These are phyloP conservation scores for Camellia lanceoleosa DNA, from an alignment of 148 eudicot species.

Conservation along the genomic window DNA sequence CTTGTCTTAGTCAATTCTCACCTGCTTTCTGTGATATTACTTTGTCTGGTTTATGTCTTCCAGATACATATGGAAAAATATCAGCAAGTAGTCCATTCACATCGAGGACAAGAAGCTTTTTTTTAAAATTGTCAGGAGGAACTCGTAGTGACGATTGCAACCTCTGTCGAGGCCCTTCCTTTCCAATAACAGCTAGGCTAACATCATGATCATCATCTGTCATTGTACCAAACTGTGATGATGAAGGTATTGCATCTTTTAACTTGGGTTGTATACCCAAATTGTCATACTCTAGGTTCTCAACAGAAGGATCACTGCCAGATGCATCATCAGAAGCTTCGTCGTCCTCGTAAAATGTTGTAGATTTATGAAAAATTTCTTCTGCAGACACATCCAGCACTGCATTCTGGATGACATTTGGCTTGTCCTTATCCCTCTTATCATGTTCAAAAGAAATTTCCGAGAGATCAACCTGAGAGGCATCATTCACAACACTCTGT, in stretches of 20 bases:
- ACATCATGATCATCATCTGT: slow-evolving; percentile 22
- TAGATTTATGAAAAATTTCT: not conserved
- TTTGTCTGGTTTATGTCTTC: slow-evolving; percentile 31
- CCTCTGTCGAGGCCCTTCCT: slow-evolving; percentile 6
- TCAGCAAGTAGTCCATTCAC: slow-evolving; percentile 81
- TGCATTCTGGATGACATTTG: slow-evolving; percentile 8
- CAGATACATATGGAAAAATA: slow-evolving; percentile 33
- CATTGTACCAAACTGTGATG: slow-evolving; percentile 10
- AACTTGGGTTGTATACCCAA: slow-evolving; percentile 12
- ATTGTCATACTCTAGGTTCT: slow-evolving; percentile 13
- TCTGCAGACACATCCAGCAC: not conserved
- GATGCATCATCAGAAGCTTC: slow-evolving; percentile 8
- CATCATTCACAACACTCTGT: slow-evolving; percentile 14
- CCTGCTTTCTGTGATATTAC: slow-evolving; percentile 57
- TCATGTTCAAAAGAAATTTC: slow-evolving; percentile 12
- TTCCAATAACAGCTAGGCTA: slow-evolving; percentile 5
- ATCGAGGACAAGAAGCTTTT: slow-evolving; percentile 83
- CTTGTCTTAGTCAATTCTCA: slow-evolving; percentile 13
- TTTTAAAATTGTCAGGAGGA: slow-evolving; percentile 15
- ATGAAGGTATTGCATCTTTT: not conserved
- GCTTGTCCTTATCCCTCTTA: not conserved
- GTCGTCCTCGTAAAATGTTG: not conserved
- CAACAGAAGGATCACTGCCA: not conserved
- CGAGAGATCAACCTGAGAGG: not conserved
- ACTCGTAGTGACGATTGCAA: slow-evolving; percentile 3